phyloP scores from a whole-genome alignment of 2,329 filamentous ascomycete species.

The Talaromyces amestolkiae region DNA sequence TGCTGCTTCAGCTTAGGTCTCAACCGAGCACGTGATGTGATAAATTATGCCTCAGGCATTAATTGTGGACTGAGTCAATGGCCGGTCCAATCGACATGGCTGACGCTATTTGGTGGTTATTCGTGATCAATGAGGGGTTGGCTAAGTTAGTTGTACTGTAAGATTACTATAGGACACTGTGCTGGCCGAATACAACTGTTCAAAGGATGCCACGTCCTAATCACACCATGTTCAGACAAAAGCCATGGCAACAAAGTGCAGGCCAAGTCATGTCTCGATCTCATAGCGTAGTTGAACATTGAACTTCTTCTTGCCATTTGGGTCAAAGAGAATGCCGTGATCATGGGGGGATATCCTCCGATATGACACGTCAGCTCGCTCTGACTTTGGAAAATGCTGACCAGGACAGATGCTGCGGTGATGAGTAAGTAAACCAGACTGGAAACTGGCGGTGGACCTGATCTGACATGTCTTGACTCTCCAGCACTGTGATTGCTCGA shows the following conservation, averaged over 20 bases:
- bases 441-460: conserved; percentile 1
- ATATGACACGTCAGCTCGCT: conserved; percentile 4
- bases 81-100: background rate
- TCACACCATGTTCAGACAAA: background rate
- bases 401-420: background rate
- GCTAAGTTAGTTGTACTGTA: background rate
- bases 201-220: background rate
- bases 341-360: background rate
- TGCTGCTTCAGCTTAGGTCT: background rate
- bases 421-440: background rate
- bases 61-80: background rate
- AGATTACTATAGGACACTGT: too few species aligned
- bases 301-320: too few species aligned
- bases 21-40: background rate
- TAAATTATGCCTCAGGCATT: background rate
- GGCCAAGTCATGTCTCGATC: background rate
- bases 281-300: background rate
- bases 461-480: background rate
- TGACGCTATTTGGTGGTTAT: background rate
- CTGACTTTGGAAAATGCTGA: background rate
- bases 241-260: background rate
- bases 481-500: conserved; percentile 4
- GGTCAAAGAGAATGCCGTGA: background rate
- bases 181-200: background rate
- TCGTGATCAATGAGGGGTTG: background rate